A percentile compares a stretch with the other conserved stretches of the same genome.
phyloP scores from a whole-genome alignment of 495 filamentous ascomycete genomes.

The Pyrenula aspistea region DNA sequence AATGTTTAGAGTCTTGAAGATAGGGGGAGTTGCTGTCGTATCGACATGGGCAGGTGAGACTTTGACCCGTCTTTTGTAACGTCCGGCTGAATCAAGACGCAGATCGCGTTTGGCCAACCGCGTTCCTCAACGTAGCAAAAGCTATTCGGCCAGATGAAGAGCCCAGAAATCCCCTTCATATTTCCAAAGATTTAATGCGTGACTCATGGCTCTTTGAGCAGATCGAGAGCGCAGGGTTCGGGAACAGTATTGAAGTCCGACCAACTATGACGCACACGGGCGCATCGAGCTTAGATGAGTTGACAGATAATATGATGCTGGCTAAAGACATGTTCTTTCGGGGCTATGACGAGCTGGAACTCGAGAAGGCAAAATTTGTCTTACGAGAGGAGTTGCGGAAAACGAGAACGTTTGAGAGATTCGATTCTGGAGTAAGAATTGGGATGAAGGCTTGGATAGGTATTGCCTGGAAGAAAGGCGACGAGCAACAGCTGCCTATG shows the following conservation, averaged over 20 bases:
- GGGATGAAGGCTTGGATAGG: conserved; percentile 10
- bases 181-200: neutral
- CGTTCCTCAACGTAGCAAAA: neutral
- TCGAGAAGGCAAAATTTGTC: conserved; percentile 1
- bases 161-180: neutral
- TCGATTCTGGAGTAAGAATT: conserved; percentile 1
- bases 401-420: conserved; percentile 4
- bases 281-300: conserved; percentile 6
- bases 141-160: neutral
- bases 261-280: neutral
- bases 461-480: conserved; percentile 6
- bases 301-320: conserved; percentile 10
- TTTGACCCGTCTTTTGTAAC: neutral
- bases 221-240: conserved; percentile 8
- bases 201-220: conserved; percentile 5
- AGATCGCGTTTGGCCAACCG: neutral
- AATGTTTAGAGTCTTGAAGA: conserved; percentile 3
- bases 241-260: conserved; percentile 2
- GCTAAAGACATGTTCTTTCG: conserved; percentile 8
- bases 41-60: conserved; percentile 9
- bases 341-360: conserved; percentile 9
- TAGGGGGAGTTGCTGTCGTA: conserved; percentile 5
- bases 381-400: conserved; percentile 4
- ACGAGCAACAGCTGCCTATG: conserved; percentile 2
- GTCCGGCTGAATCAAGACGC: neutral